Conservation (phyloP, 768 basidiomycete genomes). For the Mycena floridula region DNA sequence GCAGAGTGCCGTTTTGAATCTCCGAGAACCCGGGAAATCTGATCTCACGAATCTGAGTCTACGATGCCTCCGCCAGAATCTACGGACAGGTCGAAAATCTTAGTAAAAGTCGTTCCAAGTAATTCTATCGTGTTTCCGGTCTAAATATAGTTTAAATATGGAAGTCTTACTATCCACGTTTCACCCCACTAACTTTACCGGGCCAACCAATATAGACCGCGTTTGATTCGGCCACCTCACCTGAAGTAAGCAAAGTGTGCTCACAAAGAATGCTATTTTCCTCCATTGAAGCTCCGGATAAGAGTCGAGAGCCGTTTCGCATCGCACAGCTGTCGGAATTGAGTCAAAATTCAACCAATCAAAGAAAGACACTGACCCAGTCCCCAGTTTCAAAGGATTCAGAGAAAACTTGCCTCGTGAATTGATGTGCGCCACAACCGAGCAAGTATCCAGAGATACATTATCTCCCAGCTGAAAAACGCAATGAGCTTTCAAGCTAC, state of each 20-base stretch:
- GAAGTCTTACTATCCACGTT: too few species aligned
- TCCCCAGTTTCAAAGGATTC: constrained; percentile 33
- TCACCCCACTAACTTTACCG: too few species aligned
- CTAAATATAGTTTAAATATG: too few species aligned
- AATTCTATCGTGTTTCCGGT: too few species aligned
- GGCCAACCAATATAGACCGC: constrained; percentile 37
- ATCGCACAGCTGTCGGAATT: constrained; percentile 26
- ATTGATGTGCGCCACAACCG: constrained; percentile 43
- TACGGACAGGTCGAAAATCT: too few species aligned
- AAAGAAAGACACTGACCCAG: constrained; percentile 18
- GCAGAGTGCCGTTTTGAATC: too few species aligned
- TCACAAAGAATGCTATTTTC: constrained; percentile 39
- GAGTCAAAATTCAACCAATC: background rate
- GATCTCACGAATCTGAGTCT: too few species aligned
- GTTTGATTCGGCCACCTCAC: constrained; percentile 35
- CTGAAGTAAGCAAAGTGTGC: constrained; percentile 39
- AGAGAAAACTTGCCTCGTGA: constrained; percentile 39
- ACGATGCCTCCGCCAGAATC: too few species aligned
- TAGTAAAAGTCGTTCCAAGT: too few species aligned
- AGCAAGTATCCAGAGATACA: constrained; percentile 39
- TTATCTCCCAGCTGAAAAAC: constrained; percentile 37
- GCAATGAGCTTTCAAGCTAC: background rate
- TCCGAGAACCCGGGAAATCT: too few species aligned
- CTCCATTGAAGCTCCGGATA: constrained; percentile 46
- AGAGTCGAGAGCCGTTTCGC: constrained; percentile 36